Evolutionary conservation across 306 rosid genomes (phyloP), one percentile per base, ranked within the genome.

Genomic region (Luffa acutangula): DNA sequence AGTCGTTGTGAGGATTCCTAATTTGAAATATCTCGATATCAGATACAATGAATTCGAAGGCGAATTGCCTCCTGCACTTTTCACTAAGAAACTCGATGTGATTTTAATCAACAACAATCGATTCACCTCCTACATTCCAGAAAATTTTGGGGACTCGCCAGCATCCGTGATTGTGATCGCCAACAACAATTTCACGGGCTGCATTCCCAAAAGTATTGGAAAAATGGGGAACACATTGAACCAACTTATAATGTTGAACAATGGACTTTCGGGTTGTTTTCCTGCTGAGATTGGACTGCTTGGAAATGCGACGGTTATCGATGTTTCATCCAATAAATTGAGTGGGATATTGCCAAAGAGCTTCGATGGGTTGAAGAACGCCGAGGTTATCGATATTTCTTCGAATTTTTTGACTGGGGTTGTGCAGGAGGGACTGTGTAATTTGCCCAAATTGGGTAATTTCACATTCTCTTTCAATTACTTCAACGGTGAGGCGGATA

Each of bases 1-100:
- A 25, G 31, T 25, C 31, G 31, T 25, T 25, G 31, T 25, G 31
- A 25, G 31, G 2, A 52, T 88, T 80, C 89, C 91, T 0, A 57
- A 58, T 1, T 42, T 87, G 0, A 85, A 75, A 66, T 93, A 54
- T 80, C 83, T 93, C 5, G 98, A 93, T 33, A 10, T 93, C 0
- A 81, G 98, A 79, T 91, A 6, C 85, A 93, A 93, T 14, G 80
- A 88, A 17, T 93, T 91, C 2, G 98, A 93, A 76, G 98, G 98
- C 0, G 41, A 77, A 18, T 8, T 93, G 37, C 97, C 97, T 5
- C 43, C 64, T 0, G 83, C 80, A 80, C 87, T 93, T 4, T 93
- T 93, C 67, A 51, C 48, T 39, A 90, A 82, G 74, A 8, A 39
- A 0, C 85, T 25, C 31, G 31, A 25, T 25, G 31, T 25, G 31